Evolutionary conservation across 2,329 filamentous ascomycete genomes (phyloP).

Genomic region (Apiospora malaysiana): DNA sequence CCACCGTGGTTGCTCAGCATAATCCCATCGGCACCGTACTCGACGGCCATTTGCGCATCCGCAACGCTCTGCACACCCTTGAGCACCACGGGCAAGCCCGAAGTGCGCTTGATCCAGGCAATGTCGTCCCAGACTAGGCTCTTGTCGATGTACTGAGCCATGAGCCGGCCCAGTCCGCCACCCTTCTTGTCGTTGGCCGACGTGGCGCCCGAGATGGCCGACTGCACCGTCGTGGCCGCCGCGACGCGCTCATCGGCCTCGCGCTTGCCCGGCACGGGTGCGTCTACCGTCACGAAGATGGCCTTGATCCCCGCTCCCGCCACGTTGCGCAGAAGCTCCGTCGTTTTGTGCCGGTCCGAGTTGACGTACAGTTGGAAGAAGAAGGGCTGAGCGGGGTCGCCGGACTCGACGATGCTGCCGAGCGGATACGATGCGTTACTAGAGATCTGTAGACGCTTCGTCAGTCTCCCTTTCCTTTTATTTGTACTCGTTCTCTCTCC

Average conservation of each 20-base stretch:
- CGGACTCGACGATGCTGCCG: constrained; percentile 36
- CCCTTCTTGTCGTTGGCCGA: constrained; percentile 58
- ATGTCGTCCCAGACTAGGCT: constrained; percentile 59
- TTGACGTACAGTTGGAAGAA: constrained; percentile 71
- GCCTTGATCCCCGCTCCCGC: constrained; percentile 50
- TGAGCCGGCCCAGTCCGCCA: constrained; percentile 57
- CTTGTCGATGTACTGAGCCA: constrained; percentile 58
- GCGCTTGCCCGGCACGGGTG: constrained; percentile 79
- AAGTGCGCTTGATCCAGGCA: constrained; percentile 54
- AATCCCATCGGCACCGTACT: constrained; percentile 58
- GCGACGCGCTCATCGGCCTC: constrained; percentile 61
- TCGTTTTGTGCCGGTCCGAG: constrained; percentile 57
- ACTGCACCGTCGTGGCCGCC: constrained; percentile 46
- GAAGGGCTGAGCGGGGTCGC: constrained; percentile 32
- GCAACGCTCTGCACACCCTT: constrained; percentile 63
- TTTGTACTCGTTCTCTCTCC: constrained; percentile 38
- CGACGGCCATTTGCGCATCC: constrained; percentile 57
- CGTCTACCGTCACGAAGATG: constrained; percentile 51
- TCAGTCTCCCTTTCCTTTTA: not conserved
- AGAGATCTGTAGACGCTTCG: constrained; percentile 27
- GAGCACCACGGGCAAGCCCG: constrained; percentile 57
- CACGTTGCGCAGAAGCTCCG: constrained; percentile 53
- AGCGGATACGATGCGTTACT: constrained; percentile 36
- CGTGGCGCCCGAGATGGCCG: constrained; percentile 47
- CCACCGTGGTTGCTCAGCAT: constrained; percentile 65